Percentiles rank a stretch among this genome's conserved stretches.
Evolutionary conservation across 1,139 yeast species (phyloP).

Genomic region (Protomyces pachydermus): DNA sequence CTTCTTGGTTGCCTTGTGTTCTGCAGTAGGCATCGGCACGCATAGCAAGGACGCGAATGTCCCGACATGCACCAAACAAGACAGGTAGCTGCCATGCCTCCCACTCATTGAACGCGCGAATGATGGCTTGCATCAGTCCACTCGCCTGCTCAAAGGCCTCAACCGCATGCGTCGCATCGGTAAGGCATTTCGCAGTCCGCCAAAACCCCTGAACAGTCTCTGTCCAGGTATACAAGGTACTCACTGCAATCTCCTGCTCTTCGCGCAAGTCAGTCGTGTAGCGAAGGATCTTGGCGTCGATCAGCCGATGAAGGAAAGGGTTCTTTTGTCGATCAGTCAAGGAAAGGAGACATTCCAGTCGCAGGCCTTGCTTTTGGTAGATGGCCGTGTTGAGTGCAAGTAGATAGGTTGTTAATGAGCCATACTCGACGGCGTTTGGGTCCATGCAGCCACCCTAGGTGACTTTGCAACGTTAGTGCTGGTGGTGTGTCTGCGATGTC

Average conservation of each 20-base stretch:
- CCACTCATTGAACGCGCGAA: constrained; percentile 22
- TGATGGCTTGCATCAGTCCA: constrained; percentile 16
- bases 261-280: not conserved
- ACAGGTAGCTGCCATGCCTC: constrained; percentile 59
- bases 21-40: constrained; percentile 32
- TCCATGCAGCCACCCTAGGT: not conserved
- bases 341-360: constrained; percentile 18
- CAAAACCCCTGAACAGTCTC: constrained; percentile 23
- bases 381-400: constrained; percentile 13
- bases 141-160: constrained; percentile 9
- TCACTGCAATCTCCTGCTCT: constrained; percentile 6
- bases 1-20: constrained; percentile 36
- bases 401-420: constrained; percentile 18
- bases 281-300: constrained; percentile 4
- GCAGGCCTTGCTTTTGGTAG: constrained; percentile 13
- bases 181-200: constrained; percentile 20
- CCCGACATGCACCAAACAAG: constrained; percentile 52
- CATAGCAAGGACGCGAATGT: constrained; percentile 47
- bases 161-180: not conserved
- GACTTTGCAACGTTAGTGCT: no score
- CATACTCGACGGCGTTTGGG: constrained; percentile 14
- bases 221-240: constrained; percentile 3
- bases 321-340: constrained; percentile 20
- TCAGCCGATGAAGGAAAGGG: constrained; percentile 9
- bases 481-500: no score